These are phyloP conservation scores for Oldenlandia corymbosa DNA, from an alignment of 257 asterid species.

Conservation along the genomic window DNA sequence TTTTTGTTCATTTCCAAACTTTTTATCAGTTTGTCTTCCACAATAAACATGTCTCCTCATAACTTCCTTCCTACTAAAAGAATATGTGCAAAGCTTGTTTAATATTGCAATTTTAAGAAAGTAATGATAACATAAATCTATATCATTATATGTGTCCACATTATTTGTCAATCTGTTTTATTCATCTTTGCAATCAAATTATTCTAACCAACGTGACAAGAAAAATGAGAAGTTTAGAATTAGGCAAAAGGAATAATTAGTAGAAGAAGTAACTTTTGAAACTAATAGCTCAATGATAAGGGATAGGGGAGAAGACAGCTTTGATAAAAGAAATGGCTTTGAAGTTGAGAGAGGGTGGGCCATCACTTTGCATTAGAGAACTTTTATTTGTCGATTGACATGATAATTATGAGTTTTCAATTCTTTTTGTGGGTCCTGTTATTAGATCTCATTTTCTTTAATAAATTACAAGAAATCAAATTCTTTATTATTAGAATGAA, in stretches of 20 bases:
- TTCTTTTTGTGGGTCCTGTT: too few species aligned
- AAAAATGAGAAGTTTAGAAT: too few species aligned
- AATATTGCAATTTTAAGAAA: background rate
- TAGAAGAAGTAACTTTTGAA: background rate
- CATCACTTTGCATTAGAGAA: constrained; percentile 9
- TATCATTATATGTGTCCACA: too few species aligned
- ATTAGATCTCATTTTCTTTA: too few species aligned
- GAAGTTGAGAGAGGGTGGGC: constrained; percentile 17
- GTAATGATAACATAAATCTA: too few species aligned
- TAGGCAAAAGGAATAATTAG: too few species aligned
- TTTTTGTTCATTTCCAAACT: background rate
- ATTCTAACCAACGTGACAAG: too few species aligned
- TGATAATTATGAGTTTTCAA: background rate
- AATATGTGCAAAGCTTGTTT: background rate
- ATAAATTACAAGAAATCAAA: too few species aligned
- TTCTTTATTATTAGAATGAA: too few species aligned
- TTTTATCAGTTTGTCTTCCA: background rate
- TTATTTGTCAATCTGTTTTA: too few species aligned
- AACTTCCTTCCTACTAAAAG: background rate
- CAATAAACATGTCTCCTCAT: constrained; percentile 3
- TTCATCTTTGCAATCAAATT: too few species aligned
- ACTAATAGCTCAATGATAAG: constrained; percentile 36
- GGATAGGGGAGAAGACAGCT: constrained; percentile 30
- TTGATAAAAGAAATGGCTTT: constrained; percentile 22
- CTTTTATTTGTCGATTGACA: constrained; percentile 11